These are phyloP conservation scores for Microdochium trichocladiopsis DNA, from an alignment of 2,329 filamentous ascomycete species.

Conservation along the genomic window DNA sequence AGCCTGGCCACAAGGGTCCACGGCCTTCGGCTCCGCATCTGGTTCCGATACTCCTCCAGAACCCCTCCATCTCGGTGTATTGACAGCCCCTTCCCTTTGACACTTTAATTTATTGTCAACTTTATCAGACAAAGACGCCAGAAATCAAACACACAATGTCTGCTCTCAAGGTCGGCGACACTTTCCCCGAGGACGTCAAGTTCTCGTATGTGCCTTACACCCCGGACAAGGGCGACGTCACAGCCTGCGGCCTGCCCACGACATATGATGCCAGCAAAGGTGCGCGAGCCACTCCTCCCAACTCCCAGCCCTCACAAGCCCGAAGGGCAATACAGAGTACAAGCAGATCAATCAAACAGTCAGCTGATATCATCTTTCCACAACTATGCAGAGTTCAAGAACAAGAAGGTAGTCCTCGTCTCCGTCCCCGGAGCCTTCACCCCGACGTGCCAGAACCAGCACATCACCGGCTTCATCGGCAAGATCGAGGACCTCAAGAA, in stretches of 20 bases:
- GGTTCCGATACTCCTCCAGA: not conserved
- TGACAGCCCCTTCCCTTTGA: not conserved
- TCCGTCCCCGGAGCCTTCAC: slow-evolving; percentile 70
- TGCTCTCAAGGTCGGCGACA: slow-evolving; percentile 58
- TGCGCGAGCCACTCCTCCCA: no score
- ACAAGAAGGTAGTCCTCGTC: slow-evolving; percentile 50
- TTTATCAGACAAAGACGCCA: no score
- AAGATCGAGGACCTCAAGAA: slow-evolving; percentile 63
- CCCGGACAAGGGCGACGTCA: slow-evolving; percentile 48
- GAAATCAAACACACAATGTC: slow-evolving; percentile 10
- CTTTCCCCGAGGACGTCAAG: slow-evolving; percentile 55
- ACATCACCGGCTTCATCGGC: slow-evolving; percentile 74
- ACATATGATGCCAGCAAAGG: slow-evolving; percentile 74
- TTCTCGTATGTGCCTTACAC: slow-evolving; percentile 66
- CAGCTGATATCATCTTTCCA: not conserved
- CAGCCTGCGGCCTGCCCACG: slow-evolving; percentile 56
- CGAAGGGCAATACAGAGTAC: not conserved
- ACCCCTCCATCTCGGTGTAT: not conserved
- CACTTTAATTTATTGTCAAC: no score
- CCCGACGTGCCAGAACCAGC: slow-evolving; percentile 74
- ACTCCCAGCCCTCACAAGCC: no score
- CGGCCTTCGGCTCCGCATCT: not conserved
- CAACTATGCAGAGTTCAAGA: slow-evolving; percentile 37
- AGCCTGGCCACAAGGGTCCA: not conserved
- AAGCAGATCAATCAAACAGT: not conserved